A percentile compares a stretch with the other conserved stretches of the same genome.
Evolutionary conservation across 2,329 filamentous ascomycete genomes (phyloP).

Genomic region (Rhynchosporium graminicola): DNA sequence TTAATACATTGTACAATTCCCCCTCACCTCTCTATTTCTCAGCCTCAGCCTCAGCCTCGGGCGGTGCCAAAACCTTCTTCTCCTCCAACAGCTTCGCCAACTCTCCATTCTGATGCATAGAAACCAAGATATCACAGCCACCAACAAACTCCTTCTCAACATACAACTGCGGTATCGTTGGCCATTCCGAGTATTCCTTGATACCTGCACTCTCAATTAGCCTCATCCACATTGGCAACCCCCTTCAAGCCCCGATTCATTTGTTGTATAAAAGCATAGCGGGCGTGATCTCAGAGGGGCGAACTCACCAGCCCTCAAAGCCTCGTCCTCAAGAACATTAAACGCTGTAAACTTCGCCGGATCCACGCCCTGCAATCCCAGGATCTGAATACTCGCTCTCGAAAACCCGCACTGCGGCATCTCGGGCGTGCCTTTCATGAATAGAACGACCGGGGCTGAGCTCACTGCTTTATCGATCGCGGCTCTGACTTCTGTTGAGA

Average conservation of each 20-base stretch:
- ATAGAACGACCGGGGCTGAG: conserved; percentile 89
- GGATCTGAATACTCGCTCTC: conserved; percentile 88
- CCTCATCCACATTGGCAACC: conserved; percentile 15
- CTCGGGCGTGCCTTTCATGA: conserved; percentile 99
- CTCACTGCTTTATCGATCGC: conserved; percentile 90
- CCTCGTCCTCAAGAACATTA: conserved; percentile 91
- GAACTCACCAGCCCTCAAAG: conserved; percentile 72
- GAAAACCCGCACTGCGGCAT: conserved; percentile 97
- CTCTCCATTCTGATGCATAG: conserved; percentile 96
- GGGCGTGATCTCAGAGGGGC: too few relatives aligned
- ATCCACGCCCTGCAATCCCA: conserved; percentile 92
- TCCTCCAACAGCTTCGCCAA: conserved; percentile 89
- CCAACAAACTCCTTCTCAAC: conserved; percentile 94
- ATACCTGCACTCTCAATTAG: conserved; percentile 61
- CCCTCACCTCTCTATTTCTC: conserved; percentile 7
- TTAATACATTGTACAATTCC: conserved; percentile 18
- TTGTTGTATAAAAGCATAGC: conserved; percentile 15
- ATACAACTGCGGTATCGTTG: conserved; percentile 96
- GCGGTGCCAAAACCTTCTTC: conserved; percentile 72
- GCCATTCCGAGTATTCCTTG: conserved; percentile 99
- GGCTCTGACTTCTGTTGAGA: conserved; percentile 76
- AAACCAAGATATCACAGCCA: conserved; percentile 95
- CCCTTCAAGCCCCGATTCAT: not conserved
- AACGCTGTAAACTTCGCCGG: conserved; percentile 96
- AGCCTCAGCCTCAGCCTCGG: conserved; percentile 27